Conservation (phyloP, 495 filamentous ascomycete species). For the Aspergillus funiculosus region DNA sequence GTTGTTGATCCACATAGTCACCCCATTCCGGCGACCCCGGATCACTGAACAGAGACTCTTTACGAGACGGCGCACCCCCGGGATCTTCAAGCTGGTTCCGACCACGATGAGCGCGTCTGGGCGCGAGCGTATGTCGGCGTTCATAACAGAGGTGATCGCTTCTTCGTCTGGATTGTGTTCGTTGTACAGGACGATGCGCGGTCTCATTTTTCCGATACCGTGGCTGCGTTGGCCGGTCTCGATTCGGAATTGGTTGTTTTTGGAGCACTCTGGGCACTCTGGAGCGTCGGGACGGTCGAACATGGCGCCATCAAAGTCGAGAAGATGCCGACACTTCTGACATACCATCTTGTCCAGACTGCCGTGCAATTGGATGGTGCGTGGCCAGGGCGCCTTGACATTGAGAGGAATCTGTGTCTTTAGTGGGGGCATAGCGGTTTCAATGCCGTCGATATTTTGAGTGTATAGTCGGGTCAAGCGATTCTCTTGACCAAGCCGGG, state of each 20-base stretch:
- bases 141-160: conserved; percentile 85
- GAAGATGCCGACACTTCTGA: conserved; percentile 76
- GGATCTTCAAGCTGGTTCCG: conserved; percentile 91
- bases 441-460: conserved; percentile 94
- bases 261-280: conserved; percentile 68
- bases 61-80: conserved; percentile 81
- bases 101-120: conserved; percentile 93
- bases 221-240: conserved; percentile 88
- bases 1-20: conserved; percentile 91
- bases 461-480: conserved; percentile 89
- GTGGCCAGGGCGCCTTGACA: conserved; percentile 83
- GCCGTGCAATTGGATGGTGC: conserved; percentile 89
- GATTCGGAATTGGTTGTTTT: conserved; percentile 67
- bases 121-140: conserved; percentile 71
- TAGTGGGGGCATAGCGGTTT: conserved; percentile 76
- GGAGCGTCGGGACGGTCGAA: conserved; percentile 84
- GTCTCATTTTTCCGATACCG: conserved; percentile 83
- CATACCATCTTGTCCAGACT: conserved; percentile 95
- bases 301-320: conserved; percentile 66
- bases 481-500: conserved; percentile 80
- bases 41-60: conserved; percentile 83
- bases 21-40: conserved; percentile 72
- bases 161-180: conserved; percentile 95
- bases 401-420: conserved; percentile 67
- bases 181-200: conserved; percentile 94